Conservation (phyloP, 805 yeast genomes). For the Saccharomyces kudriavzevii region DNA sequence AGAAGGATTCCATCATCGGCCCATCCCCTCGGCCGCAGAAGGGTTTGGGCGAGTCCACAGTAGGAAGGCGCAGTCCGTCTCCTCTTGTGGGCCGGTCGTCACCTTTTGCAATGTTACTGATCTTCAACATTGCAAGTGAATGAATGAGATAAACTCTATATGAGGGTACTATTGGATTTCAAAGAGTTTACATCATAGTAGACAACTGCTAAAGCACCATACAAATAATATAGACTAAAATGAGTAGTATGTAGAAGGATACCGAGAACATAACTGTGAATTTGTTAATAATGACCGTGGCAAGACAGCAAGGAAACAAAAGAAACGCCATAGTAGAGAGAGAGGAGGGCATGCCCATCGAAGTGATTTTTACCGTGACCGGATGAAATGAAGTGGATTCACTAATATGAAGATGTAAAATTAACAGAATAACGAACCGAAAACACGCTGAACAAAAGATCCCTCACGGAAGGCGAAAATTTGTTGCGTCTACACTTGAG, state of each 20-base stretch:
- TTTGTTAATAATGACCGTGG: background rate
- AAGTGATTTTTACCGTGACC: background rate
- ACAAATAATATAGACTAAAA: constrained; percentile 38
- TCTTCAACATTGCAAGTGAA: background rate
- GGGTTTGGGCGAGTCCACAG: background rate
- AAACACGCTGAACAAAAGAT: background rate
- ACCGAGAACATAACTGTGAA: background rate
- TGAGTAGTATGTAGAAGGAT: constrained; percentile 60
- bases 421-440: background rate
- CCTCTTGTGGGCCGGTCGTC: background rate
- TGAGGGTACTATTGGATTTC: background rate
- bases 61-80: background rate
- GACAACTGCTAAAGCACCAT: background rate
- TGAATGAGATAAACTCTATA: background rate
- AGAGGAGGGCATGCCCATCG: background rate
- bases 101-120: background rate
- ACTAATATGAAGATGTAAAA: background rate
- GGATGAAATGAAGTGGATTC: background rate
- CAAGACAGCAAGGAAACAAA: background rate
- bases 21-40: background rate
- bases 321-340: background rate
- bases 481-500: background rate
- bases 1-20: background rate
- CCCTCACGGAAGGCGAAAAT: background rate
- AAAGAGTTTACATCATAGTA: background rate